phyloP scores from a whole-genome alignment of 1,139 yeast species.

The Pichia sp. region DNA sequence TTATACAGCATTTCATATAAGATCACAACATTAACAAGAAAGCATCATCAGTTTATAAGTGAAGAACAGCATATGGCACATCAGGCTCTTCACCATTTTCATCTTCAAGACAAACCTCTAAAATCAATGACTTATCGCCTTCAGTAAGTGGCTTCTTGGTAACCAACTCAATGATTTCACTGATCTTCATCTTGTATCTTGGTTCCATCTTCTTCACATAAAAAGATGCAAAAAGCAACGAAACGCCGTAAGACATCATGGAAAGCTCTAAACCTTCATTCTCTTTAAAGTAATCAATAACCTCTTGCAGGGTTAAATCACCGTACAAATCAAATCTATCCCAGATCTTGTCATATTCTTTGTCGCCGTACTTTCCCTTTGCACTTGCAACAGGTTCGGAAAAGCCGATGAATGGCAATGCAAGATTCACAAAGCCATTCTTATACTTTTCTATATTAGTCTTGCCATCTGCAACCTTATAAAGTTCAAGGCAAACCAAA shows the following conservation, averaged over 20 bases:
- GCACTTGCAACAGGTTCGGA: conserved; percentile 91
- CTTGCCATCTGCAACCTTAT: conserved; percentile 76
- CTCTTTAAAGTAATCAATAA: conserved; percentile 70
- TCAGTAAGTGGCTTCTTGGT: conserved; percentile 79
- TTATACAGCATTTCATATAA: neutral
- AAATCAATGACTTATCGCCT: conserved; percentile 69
- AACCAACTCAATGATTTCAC: conserved; percentile 73
- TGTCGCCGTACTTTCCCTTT: conserved; percentile 75
- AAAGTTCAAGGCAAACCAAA: conserved; percentile 82
- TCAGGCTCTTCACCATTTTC: conserved; percentile 92
- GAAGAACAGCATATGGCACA: conserved; percentile 76
- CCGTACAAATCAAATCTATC: conserved; percentile 84
- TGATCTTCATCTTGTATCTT: conserved; percentile 61
- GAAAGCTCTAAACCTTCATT: conserved; percentile 82
- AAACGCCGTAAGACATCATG: conserved; percentile 90
- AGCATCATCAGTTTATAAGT: conserved; percentile 31
- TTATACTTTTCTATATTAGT: conserved; percentile 81
- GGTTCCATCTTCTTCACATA: conserved; percentile 87
- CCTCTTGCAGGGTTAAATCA: conserved; percentile 69
- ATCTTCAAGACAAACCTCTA: conserved; percentile 93
- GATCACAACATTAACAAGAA: neutral
- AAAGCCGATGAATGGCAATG: conserved; percentile 94
- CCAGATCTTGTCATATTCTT: conserved; percentile 87
- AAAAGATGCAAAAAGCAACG: conserved; percentile 86
- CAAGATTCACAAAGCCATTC: conserved; percentile 90